Evolutionary conservation across 2,329 filamentous ascomycete species (phyloP), one percentile per base, ranked within the genome.

Genomic region (Diplodia intermedia): DNA sequence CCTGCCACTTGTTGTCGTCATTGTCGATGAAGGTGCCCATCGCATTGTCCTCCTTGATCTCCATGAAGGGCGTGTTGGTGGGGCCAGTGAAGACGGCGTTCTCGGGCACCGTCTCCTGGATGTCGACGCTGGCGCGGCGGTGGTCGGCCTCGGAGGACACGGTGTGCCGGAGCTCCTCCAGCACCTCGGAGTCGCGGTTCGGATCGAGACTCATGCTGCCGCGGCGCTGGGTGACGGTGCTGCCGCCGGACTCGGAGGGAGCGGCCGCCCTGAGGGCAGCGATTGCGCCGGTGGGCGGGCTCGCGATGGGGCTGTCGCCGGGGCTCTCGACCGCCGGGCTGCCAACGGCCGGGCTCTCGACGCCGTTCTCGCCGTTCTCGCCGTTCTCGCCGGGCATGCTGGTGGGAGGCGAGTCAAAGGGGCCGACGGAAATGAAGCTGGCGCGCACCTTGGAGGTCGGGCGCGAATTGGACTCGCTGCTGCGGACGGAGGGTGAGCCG

Each of bases 391-490:
- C 70, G 23, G 63, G 55, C 26, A 70, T 73, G 68, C 68, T 66
- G 66, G 71, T 69, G 18, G 73, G 71, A 36, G 74, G 43, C 43
- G 43, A 47, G 20, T 67, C 65, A 29, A 60, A 50, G 54, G 73
- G 75, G 69, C 80, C 81, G 70, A 84, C 82, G 15, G 82, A 75
- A 18, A 84, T 80, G 74, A 84, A 84, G 70, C 81, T 83, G 66
- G 82, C 80, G 71, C 82, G 78, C 65, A 84, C 76, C 72, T 79
- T 84, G 72, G 81, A 81, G 36, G 76, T 77, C 3, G 80, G 79
- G 65, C 77, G 77, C 67, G 69, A 69, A 69, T 71, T 70, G 70
- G 76, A 75, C 69, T 73, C 70, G 69, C 73, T 70, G 63, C 74
- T 68, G 66, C 71, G 71, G 36, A 70, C 68, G 67, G 74, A 74